Percentiles rank a stretch among this genome's conserved stretches.
phyloP scores from a whole-genome alignment of 495 filamentous ascomycete species.

The Cercophora scortea region DNA sequence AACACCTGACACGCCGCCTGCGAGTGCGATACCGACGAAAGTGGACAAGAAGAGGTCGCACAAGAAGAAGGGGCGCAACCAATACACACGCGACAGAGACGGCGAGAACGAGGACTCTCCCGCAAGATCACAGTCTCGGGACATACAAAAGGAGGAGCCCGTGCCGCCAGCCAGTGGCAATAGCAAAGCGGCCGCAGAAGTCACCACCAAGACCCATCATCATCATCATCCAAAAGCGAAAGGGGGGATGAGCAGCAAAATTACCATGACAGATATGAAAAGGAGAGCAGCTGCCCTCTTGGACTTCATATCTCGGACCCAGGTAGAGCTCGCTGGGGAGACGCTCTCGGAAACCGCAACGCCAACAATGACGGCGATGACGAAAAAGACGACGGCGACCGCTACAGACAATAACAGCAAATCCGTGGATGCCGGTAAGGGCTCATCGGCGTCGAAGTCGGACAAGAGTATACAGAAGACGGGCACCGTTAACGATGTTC shows the following conservation, averaged over 20 bases:
- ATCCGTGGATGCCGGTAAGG: too few species aligned
- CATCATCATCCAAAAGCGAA: slow-evolving; percentile 24
- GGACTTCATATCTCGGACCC: slow-evolving; percentile 84
- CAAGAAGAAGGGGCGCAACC: slow-evolving; percentile 78
- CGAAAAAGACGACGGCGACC: not conserved
- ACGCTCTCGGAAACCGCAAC: slow-evolving; percentile 3
- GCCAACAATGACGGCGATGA: slow-evolving; percentile 8
- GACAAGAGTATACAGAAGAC: not conserved
- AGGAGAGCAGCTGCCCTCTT: slow-evolving; percentile 73
- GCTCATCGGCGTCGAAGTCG: not conserved
- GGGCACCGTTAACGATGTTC: not conserved
- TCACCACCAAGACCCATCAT: slow-evolving; percentile 9
- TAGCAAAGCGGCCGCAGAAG: slow-evolving; percentile 8
- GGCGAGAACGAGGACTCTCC: slow-evolving; percentile 57
- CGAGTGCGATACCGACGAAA: slow-evolving; percentile 16
- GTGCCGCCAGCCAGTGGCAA: slow-evolving; percentile 14
- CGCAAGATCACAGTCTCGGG: slow-evolving; percentile 58
- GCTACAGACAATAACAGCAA: too few species aligned
- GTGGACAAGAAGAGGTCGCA: slow-evolving; percentile 38
- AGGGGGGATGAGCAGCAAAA: slow-evolving; percentile 48
- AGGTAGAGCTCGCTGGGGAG: slow-evolving; percentile 75
- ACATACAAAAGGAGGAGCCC: slow-evolving; percentile 37
- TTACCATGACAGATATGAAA: slow-evolving; percentile 89
- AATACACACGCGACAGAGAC: slow-evolving; percentile 75
- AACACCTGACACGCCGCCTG: slow-evolving; percentile 47